Conservation (phyloP, 306 rosid species). For the Pueraria montana region DNA sequence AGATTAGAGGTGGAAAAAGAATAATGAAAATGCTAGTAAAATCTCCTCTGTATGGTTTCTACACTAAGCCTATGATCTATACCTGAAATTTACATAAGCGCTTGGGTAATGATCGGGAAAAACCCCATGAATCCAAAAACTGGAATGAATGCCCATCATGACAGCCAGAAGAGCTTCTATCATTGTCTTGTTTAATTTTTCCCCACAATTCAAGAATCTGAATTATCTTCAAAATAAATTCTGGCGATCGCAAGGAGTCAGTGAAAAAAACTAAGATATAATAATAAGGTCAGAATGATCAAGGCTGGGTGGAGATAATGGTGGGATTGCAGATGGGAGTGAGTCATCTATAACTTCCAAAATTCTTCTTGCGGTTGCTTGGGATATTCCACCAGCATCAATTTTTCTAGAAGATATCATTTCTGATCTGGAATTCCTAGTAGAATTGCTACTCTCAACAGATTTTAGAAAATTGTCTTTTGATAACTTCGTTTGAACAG, state of each 20-base stretch:
- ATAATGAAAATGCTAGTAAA: slow-evolving; percentile 57
- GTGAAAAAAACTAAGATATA: slow-evolving; percentile 36
- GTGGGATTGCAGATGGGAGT: slow-evolving; percentile 75
- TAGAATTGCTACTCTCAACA: slow-evolving; percentile 76
- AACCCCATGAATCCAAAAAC: slow-evolving; percentile 54
- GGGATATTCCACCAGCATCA: slow-evolving; percentile 60
- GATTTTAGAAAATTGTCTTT: slow-evolving; percentile 77
- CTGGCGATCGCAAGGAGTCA: slow-evolving; percentile 46
- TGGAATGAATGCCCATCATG: slow-evolving; percentile 49
- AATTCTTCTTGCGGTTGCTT: slow-evolving; percentile 74
- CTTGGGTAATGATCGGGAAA: slow-evolving; percentile 90
- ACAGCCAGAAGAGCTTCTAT: slow-evolving; percentile 54
- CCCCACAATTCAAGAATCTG: slow-evolving; percentile 40
- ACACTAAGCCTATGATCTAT: slow-evolving; percentile 65
- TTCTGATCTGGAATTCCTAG: slow-evolving; percentile 60
- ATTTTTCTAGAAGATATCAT: slow-evolving; percentile 69
- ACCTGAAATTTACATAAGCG: slow-evolving; percentile 76
- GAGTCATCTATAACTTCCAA: slow-evolving; percentile 62
- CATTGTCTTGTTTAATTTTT: slow-evolving; percentile 45
- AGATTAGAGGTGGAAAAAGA: slow-evolving; percentile 32
- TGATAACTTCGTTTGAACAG: slow-evolving; percentile 61
- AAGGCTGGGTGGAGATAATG: slow-evolving; percentile 77
- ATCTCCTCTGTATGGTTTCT: slow-evolving; percentile 58
- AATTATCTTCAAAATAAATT: slow-evolving; percentile 48
- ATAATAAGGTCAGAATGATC: slow-evolving; percentile 47